Evolutionary conservation across 371 early-diverging fungal species (phyloP), one percentile per base, ranked within the genome.

Genomic region (Dinochytrium kinnereticum): DNA sequence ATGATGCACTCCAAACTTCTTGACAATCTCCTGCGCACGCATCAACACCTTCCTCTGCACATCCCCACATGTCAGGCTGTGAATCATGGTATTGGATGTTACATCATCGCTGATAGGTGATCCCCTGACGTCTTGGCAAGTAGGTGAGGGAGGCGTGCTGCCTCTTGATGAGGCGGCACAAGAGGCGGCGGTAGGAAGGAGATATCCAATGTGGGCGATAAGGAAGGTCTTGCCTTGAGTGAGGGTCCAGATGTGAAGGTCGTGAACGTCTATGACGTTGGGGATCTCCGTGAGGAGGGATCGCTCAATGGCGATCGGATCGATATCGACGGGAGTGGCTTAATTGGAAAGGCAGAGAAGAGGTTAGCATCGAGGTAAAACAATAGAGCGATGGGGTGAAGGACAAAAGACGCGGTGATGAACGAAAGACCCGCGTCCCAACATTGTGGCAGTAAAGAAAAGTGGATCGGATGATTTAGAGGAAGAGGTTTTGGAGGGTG

Each of bases 211-310:
- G 44, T 70, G 36, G 39, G 44, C 49, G 10, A 53, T 51, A 51
- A 76, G 19, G 19, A 53, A 34, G 31, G 69, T 73, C 71, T 91
- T 91, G 61, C 92, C 93, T 28, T 89, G 85, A 0, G 92, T 91
- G 73, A 93, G 79, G 34, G 85, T 87, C 93, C 93, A 93, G 38
- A 91, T 85, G 68, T 92, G 92, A 36, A 92, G 76, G 71, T 91
- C 91, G 71, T 92, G 91, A 26, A 92, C 90, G 26, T 87, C 82
- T 19, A 81, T 71, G 0, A 93, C 92, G 36, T 89, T 90, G 24
- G 81, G 80, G 36, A 91, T 82, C 36, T 75, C 64, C 28, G 26
- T 50, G 0, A 81, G 59, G 15, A 93, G 73, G 3, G 90, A 85
- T 0, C 73, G 68, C 67, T 81, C 84, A 72, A 93, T 86, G n/a